phyloP scores from a whole-genome alignment of 208 protist genomes.

The Acanthamoeba lenticulata region DNA sequence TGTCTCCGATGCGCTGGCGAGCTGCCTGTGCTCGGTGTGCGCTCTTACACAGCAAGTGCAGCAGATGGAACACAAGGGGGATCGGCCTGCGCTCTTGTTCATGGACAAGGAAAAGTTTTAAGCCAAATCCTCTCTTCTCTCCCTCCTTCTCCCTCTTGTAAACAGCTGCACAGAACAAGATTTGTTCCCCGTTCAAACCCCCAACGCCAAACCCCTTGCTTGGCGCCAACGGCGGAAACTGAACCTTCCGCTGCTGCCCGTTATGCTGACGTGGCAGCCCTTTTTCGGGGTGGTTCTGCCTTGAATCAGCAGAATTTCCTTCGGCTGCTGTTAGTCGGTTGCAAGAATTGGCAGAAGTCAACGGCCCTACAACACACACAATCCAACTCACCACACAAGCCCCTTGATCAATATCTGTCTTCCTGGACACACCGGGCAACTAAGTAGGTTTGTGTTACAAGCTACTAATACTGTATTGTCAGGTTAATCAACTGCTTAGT shows the following conservation, averaged over 20 bases:
- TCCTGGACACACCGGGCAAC: not conserved
- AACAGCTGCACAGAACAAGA: no score
- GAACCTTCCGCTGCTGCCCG: not conserved
- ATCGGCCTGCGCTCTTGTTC: not conserved
- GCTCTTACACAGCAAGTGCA: not conserved
- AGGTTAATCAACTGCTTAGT: no score
- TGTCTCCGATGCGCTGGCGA: not conserved
- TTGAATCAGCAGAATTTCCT: not conserved
- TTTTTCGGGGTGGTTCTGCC: not conserved
- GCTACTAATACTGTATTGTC: no score
- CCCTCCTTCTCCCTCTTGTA: not conserved
- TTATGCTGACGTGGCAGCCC: not conserved
- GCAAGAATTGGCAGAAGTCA: not conserved
- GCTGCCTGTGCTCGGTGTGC: not conserved
- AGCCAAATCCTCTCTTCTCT: not conserved
- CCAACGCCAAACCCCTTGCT: no score
- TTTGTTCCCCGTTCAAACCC: no score
- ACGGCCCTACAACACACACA: not conserved
- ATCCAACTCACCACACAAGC: not conserved
- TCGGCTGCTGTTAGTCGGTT: not conserved
- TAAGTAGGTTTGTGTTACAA: not conserved
- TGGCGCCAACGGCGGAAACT: no score
- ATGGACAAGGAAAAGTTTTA: not conserved
- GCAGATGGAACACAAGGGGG: not conserved
- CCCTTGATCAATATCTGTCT: not conserved